These are phyloP conservation scores for Ceratocystis albifundus DNA, from an alignment of 2,329 filamentous ascomycete genomes.

Conservation along the genomic window DNA sequence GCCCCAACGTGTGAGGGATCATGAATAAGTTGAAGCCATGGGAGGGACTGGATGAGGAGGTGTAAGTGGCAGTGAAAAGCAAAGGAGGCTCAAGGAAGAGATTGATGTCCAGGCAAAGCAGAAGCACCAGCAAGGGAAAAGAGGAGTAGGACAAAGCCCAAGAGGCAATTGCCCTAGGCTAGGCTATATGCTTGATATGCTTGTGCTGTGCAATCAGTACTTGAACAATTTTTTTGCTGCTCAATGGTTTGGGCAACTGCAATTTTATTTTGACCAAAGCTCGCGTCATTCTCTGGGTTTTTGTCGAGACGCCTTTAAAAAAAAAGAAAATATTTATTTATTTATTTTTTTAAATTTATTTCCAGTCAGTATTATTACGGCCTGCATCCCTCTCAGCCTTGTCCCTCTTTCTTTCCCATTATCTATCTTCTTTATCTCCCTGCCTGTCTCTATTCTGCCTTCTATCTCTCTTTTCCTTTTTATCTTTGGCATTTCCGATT, in stretches of 20 bases:
- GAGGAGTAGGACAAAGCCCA: too few species aligned
- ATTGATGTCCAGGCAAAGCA: too few species aligned
- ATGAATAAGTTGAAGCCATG: too few species aligned
- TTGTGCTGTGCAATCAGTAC: not conserved
- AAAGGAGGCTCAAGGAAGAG: too few species aligned
- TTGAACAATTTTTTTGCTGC: not conserved
- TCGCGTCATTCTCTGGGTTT: not conserved
- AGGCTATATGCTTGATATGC: too few species aligned
- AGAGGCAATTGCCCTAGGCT: not conserved
- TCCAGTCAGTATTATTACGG: not conserved
- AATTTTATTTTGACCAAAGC: constrained; percentile 13
- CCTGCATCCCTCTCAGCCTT: too few species aligned
- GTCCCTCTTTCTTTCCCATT: not conserved
- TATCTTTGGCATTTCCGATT: not conserved
- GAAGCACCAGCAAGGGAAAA: not conserved
- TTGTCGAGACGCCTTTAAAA: not conserved
- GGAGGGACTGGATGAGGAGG: too few species aligned
- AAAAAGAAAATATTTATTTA: too few species aligned
- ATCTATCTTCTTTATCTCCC: not conserved
- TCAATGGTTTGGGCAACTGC: constrained; percentile 1
- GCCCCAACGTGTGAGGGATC: too few species aligned
- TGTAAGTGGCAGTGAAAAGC: too few species aligned
- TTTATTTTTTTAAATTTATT: not conserved
- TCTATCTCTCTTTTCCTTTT: not conserved
- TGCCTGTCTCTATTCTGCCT: not conserved